phyloP scores from a whole-genome alignment of 2,329 filamentous ascomycete species.

The Aspergillus quadrilineatus region DNA sequence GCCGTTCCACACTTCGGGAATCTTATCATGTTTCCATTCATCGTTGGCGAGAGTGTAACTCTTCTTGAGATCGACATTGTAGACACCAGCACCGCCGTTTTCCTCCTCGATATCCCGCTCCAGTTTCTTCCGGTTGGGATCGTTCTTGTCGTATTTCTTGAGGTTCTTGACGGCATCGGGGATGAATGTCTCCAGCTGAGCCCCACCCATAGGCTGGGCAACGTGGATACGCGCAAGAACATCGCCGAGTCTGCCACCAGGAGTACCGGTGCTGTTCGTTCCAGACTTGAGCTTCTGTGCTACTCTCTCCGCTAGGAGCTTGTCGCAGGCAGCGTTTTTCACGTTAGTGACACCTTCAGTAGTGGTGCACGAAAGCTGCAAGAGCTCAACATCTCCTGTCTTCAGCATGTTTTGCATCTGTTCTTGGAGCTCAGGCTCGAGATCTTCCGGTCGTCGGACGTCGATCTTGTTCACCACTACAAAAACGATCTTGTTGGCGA shows the following conservation, averaged over 20 bases:
- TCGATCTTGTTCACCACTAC: slow-evolving; percentile 99
- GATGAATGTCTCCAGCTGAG: slow-evolving; percentile 77
- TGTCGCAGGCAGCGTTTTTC: slow-evolving; percentile 92
- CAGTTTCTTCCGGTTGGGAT: slow-evolving; percentile 76
- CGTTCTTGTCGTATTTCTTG: slow-evolving; percentile 86
- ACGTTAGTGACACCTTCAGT: slow-evolving; percentile 91
- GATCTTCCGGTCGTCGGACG: slow-evolving; percentile 79
- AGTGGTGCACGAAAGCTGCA: slow-evolving; percentile 92
- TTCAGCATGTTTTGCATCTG: slow-evolving; percentile 79
- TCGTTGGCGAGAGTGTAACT: slow-evolving; percentile 84
- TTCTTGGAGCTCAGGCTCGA: slow-evolving; percentile 74
- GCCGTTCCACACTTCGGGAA: slow-evolving; percentile 90
- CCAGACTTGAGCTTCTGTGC: slow-evolving; percentile 92
- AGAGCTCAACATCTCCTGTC: slow-evolving; percentile 83
- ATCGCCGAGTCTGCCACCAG: slow-evolving; percentile 80
- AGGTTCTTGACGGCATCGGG: slow-evolving; percentile 77
- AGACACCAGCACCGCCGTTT: slow-evolving; percentile 92
- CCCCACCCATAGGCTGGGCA: slow-evolving; percentile 83
- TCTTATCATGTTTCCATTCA: slow-evolving; percentile 94
- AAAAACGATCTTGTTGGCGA: slow-evolving; percentile 96
- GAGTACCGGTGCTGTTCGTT: slow-evolving; percentile 72
- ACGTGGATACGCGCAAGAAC: slow-evolving; percentile 95
- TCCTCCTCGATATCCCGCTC: slow-evolving; percentile 87
- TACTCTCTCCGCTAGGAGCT: slow-evolving; percentile 87
- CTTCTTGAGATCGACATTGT: slow-evolving; percentile 86